Evolutionary conservation across 805 yeast genomes (phyloP), one percentile per base, ranked within the genome.

Genomic region (Kodamaea nitidulidarum): DNA sequence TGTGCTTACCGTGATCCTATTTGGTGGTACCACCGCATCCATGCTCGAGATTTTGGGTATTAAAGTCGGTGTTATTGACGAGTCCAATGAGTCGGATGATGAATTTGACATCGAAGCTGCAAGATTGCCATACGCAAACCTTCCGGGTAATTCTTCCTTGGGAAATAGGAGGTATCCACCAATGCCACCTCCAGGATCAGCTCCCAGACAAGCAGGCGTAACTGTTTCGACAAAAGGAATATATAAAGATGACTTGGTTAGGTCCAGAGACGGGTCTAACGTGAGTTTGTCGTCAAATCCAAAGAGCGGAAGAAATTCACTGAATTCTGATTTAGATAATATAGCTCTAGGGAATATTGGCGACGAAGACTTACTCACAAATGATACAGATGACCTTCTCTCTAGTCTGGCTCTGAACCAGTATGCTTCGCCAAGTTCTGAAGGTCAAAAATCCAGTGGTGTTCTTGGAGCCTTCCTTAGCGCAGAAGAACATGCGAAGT

Each of bases 11-110:
- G 98, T 93, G 20, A 90, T 93, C 40, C 74, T 93, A 20, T 93
- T 93, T 60, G 99, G 99, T 43, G 98, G 99, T 27, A 93, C 98
- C 1, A 93, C 98, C 0, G 97, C 98, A 1, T 86, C 95, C 32
- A 93, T 93, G 99, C 75, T 93, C 43, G 99, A 93, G 58, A 86
- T 91, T 49, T 70, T 93, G 49, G 93, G 95, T 33, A 95, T 93
- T 50, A 83, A 84, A 50, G 84, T 95, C 2, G 98, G 98, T 1
- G 87, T 91, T 46, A 73, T 85, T 14, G 91, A 82, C 49, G 95
- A 87, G 41, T 49, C 55, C 27, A 61, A 65, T 36, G 90, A 81
- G 28, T 79, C 88, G 36, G 98, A 93, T 61, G 98, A 93, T 54
- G 98, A 93, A 58, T 91, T 91, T 58, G 97, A 91, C 55, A 83